Conservation (phyloP, 768 basidiomycete species). For the Kwoniella heveanensis region DNA sequence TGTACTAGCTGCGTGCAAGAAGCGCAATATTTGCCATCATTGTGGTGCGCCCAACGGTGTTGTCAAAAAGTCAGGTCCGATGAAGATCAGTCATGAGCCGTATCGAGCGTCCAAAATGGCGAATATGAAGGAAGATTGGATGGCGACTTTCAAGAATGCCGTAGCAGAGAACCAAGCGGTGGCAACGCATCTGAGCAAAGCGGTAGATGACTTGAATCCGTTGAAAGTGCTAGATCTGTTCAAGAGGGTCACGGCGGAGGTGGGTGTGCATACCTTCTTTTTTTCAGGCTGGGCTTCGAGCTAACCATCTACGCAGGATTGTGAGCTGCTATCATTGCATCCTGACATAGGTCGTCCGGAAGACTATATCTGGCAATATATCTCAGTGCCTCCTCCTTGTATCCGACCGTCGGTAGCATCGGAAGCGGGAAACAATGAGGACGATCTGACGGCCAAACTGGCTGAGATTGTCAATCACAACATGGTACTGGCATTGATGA, state of each 20-base stretch:
- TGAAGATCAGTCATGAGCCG: slow-evolving; percentile 98
- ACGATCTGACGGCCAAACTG: slow-evolving; percentile 95
- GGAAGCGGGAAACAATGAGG: slow-evolving; percentile 93
- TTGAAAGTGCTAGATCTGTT: slow-evolving; percentile 91
- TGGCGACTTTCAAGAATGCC: slow-evolving; percentile 76
- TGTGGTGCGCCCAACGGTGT: slow-evolving; percentile 91
- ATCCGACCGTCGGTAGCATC: slow-evolving; percentile 97
- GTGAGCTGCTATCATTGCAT: slow-evolving; percentile 86
- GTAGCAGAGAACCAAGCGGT: slow-evolving; percentile 86
- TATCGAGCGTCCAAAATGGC: slow-evolving; percentile 86
- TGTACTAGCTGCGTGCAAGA: slow-evolving; percentile 82
- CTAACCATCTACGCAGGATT: slow-evolving; percentile 86
- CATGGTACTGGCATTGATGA: slow-evolving; percentile 83
- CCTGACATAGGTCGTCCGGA: slow-evolving; percentile 89
- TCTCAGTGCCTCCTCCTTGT: slow-evolving; percentile 95
- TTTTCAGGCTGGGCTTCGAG: slow-evolving; percentile 76
- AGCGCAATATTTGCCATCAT: slow-evolving; percentile 87
- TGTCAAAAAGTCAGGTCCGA: slow-evolving; percentile 85
- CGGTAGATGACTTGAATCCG: slow-evolving; percentile 91
- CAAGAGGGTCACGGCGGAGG: slow-evolving; percentile 87
- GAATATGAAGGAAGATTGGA: slow-evolving; percentile 84
- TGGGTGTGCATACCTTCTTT: no score
- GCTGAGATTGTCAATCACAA: slow-evolving; percentile 96
- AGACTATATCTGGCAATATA: slow-evolving; percentile 98
- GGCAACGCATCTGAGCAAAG: slow-evolving; percentile 78